These are phyloP conservation scores for Phialocephala sp. DNA, from an alignment of 2,329 filamentous ascomycete genomes.

Conservation along the genomic window DNA sequence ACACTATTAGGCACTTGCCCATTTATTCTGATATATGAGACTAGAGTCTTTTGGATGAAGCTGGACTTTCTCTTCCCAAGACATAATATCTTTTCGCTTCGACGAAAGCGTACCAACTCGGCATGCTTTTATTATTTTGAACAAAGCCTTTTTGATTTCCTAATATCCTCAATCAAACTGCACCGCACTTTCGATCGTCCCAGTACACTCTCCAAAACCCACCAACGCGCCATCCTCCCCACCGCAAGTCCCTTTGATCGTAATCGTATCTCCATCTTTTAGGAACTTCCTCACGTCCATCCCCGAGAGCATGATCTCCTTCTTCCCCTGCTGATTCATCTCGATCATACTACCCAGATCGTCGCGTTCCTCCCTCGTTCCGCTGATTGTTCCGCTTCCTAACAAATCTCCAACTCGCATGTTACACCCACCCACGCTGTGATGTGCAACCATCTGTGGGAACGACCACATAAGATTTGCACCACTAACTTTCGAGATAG, in stretches of 20 bases:
- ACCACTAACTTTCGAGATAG: slow-evolving; percentile 65
- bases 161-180: slow-evolving; percentile 1
- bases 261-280: slow-evolving; percentile 74
- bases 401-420: slow-evolving; percentile 77
- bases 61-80: no score
- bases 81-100: no score
- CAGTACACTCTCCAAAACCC: slow-evolving; percentile 77
- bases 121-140: no score
- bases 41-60: no score
- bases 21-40: no score
- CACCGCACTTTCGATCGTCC: slow-evolving; percentile 55
- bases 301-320: slow-evolving; percentile 62
- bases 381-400: slow-evolving; percentile 80
- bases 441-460: slow-evolving; percentile 82
- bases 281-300: slow-evolving; percentile 74
- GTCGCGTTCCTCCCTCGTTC: slow-evolving; percentile 51
- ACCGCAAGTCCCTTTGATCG: slow-evolving; percentile 69
- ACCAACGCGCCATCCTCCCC: slow-evolving; percentile 66
- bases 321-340: slow-evolving; percentile 73
- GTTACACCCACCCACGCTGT: slow-evolving; percentile 76
- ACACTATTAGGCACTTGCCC: no score
- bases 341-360: slow-evolving; percentile 75
- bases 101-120: no score
- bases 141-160: neutral
- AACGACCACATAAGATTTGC: slow-evolving; percentile 81